These are phyloP conservation scores for Yamadazyma laniorum DNA, from an alignment of 805 yeast species.

Conservation along the genomic window DNA sequence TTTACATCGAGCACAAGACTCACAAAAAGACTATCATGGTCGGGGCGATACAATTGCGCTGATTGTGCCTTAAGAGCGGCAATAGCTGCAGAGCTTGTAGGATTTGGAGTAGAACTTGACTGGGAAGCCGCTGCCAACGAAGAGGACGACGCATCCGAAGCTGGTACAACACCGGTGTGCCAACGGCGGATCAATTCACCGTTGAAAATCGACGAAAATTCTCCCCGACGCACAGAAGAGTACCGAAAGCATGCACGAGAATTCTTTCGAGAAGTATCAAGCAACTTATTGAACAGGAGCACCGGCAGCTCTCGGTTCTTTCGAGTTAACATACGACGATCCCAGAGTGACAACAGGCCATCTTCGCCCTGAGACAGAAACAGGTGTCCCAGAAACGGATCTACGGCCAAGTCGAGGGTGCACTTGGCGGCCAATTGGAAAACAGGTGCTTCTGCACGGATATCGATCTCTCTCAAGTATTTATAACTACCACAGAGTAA, in stretches of 20 bases:
- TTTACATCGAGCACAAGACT: conserved; percentile 71
- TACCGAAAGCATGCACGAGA: conserved; percentile 66
- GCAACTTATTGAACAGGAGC: conserved; percentile 57
- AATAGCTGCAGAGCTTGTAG: neutral
- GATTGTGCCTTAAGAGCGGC: conserved; percentile 35
- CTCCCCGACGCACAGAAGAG: conserved; percentile 64
- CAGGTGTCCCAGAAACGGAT: conserved; percentile 62
- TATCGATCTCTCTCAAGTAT: conserved; percentile 72
- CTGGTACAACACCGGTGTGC: conserved; percentile 64
- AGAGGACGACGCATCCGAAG: conserved; percentile 16
- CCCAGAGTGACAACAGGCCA: conserved; percentile 83
- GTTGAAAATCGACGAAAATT: conserved; percentile 74
- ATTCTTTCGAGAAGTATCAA: conserved; percentile 60
- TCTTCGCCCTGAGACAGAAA: conserved; percentile 81
- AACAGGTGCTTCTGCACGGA: conserved; percentile 60
- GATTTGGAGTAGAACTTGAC: neutral
- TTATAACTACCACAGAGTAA: conserved; percentile 76
- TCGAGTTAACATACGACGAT: conserved; percentile 56
- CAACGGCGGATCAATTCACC: conserved; percentile 79
- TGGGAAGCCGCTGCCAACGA: neutral
- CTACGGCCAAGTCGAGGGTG: conserved; percentile 63
- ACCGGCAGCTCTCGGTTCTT: conserved; percentile 49
- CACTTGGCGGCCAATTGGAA: conserved; percentile 76
- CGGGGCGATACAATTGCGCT: conserved; percentile 34
- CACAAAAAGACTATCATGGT: conserved; percentile 64